Base-by-base conservation (phyloP, 164 flowering plant species). In the Liriodendron chinense region DNA sequence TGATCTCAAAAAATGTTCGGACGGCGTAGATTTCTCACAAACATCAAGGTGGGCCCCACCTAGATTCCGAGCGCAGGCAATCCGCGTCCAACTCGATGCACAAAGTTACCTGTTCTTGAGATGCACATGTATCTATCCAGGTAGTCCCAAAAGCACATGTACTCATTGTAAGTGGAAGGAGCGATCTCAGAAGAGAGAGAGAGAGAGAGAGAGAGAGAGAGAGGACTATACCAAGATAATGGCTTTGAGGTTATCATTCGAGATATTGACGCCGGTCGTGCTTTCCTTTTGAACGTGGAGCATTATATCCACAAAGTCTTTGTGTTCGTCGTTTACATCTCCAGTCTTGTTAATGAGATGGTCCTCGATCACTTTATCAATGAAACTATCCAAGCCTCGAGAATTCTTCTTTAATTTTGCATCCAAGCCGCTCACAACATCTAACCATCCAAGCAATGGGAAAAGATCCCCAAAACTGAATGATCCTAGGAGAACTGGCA, bases 191-290 rank as follows among this genome's bases (percentile, higher is more conserved):
- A n/a, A n/a, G n/a, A n/a, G n/a, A n/a, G n/a, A 26, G 28, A 26
- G 28, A 26, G 28, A 26, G 28, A n/a, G n/a, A n/a, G n/a, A n/a
- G n/a, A n/a, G n/a, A n/a, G 66, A 10, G 25, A 22, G 23, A 25
- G 23, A 0, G 23, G 23, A 21, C 23, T 64, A n/a, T n/a, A 71
- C 73, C 64, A 25, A 23, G 20, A 71, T 21, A 63, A 71, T 56
- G 16, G 64, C 73, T 26, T 71, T 71, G 16, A 56, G 9, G 43
- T 82, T 74, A 34, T 80, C 70, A 66, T 49, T 65, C 10, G 16
- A 80, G 22, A 79, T 69, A n/a, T 43, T 25, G 66, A 63, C 25
- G 66, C 25, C 66, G 1, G 56, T 9, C n/a, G 20, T 24, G 64
- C n/a, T 16, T 9, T 71, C 64, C 23, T 71, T 24, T 22, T 18